Conservation (phyloP, 768 basidiomycete species). For the Suillus lakei region DNA sequence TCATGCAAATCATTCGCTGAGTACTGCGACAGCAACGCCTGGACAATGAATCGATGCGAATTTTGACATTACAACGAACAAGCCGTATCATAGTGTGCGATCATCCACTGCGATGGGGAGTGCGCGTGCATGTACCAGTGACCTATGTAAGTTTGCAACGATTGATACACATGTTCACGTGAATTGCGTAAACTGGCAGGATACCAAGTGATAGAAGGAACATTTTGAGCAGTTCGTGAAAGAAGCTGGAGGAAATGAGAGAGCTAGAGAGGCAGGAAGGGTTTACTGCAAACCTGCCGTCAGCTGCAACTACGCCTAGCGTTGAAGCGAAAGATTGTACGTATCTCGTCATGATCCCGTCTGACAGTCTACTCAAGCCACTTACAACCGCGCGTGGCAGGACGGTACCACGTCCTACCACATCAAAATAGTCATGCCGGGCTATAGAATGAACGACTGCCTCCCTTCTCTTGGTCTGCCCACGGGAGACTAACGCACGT, state of each 20-base stretch:
- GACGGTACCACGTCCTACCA: too few relatives aligned
- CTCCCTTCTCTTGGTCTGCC: too few relatives aligned
- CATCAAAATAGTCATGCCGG: too few relatives aligned
- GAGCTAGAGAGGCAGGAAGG: slow-evolving; percentile 70
- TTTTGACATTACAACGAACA: slow-evolving; percentile 88
- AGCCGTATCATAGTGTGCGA: slow-evolving; percentile 83
- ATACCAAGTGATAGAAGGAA: slow-evolving; percentile 90
- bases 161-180: slow-evolving; percentile 13
- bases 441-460: too few relatives aligned
- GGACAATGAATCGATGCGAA: slow-evolving; percentile 93
- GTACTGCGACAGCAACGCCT: slow-evolving; percentile 33
- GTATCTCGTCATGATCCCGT: slow-evolving; percentile 27
- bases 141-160: slow-evolving; percentile 64
- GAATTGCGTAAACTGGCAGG: slow-evolving; percentile 59
- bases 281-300: slow-evolving; percentile 55
- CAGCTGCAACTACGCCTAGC: slow-evolving; percentile 43
- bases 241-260: slow-evolving; percentile 81
- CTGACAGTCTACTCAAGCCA: too few relatives aligned
- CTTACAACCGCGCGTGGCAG: too few relatives aligned
- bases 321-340: slow-evolving; percentile 42
- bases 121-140: slow-evolving; percentile 88
- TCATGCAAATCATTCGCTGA: slow-evolving; percentile 2
- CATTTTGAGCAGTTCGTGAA: slow-evolving; percentile 73
- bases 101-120: slow-evolving; percentile 92
- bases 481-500: too few relatives aligned